Evolutionary conservation across 2,329 filamentous ascomycete species (phyloP), one percentile per base, ranked within the genome.

Genomic region (Cladosporium sp.): DNA sequence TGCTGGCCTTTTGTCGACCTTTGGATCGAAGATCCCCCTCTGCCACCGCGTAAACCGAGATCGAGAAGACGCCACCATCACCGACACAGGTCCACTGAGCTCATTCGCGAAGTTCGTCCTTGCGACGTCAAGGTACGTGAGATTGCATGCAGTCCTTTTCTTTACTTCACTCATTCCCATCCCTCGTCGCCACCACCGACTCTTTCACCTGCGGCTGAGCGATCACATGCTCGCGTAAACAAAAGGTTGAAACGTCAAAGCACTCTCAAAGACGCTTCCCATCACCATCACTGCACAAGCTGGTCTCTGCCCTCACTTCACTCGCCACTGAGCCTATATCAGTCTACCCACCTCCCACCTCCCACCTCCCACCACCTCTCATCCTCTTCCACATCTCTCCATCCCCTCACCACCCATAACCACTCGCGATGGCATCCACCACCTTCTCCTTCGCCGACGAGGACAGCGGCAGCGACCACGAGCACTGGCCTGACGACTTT

Each of bases 1-100:
- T 75, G 72, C 66, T 76, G 73, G 72, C 73, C 72, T 7, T 75
- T 72, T 37, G 69, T 70, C 40, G 73, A 75, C 60, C 66, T 71
- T 23, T 71, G 67, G 67, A 69, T 75, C n/a, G 73, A 74, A 66
- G 68, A 70, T 35, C 68, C 68, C 14, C 37, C 61, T 14, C 69
- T 69, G 23, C 62, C 65, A 28, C 64, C 66, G 26, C 52, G 52
- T 16, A 59, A 23, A 18, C 18, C 55, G 26, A 37, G 37, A 29
- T 50, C 65, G 60, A 65, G 66, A 61, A 69, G 65, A 63, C 67
- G 63, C 65, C 58, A 62, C 21, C 37, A 44, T 5, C 18, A 46
- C 40, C 26, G 55, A 60, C 60, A 50, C 28, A 50, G 49, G 14
- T 40, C 63, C 5, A 59, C 31, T 44, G 40, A 53, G 31, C 55